phyloP scores from a whole-genome alignment of 2,329 filamentous ascomycete species.

The Pestalotiopsis sp. region DNA sequence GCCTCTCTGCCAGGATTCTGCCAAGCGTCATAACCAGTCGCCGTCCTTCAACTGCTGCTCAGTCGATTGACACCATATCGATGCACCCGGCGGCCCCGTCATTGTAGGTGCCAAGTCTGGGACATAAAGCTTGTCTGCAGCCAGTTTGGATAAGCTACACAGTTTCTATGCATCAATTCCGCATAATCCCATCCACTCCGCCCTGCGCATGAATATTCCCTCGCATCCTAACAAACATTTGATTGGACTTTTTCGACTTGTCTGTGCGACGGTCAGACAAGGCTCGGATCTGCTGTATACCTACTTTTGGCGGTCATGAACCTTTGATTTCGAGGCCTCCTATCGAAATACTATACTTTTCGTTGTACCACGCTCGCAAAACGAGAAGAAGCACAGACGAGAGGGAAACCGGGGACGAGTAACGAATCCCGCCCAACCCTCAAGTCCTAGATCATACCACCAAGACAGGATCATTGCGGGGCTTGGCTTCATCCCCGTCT shows the following conservation, averaged over 20 bases:
- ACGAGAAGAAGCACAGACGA: background rate
- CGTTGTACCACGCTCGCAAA: background rate
- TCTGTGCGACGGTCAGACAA: background rate
- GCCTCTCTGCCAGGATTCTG: background rate
- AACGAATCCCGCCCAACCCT: background rate
- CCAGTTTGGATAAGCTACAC: background rate
- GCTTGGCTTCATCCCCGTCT: background rate
- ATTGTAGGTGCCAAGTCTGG: background rate
- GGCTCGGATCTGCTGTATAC: background rate
- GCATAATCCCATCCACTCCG: background rate
- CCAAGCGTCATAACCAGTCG: background rate
- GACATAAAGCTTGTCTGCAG: background rate
- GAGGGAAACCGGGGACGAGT: background rate
- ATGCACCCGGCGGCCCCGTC: background rate
- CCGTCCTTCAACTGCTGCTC: background rate
- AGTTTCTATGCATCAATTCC: background rate
- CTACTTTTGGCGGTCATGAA: background rate
- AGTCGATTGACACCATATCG: background rate
- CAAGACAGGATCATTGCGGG: background rate
- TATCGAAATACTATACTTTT: background rate
- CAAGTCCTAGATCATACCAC: background rate
- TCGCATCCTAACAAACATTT: background rate
- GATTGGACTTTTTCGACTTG: background rate
- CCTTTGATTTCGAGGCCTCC: background rate
- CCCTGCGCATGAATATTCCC: background rate